Evolutionary conservation across 129 eudicot species (phyloP).

Genomic region (Lactuca saligna): DNA sequence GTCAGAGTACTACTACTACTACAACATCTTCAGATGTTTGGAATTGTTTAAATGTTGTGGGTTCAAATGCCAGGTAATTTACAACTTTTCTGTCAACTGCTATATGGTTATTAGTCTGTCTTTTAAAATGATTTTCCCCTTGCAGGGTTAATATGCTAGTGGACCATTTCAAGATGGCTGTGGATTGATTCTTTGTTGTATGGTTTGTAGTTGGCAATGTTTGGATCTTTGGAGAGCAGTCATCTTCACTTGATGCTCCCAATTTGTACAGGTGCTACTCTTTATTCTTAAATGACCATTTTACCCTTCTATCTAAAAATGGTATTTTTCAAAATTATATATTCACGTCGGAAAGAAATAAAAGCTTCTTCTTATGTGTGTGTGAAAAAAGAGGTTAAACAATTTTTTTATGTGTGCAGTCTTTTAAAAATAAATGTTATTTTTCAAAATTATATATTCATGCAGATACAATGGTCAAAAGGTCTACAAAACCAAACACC

Average conservation of each 20-base stretch:
- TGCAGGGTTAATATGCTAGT: slow-evolving; percentile 44
- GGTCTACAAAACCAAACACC: too few species aligned
- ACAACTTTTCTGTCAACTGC: neutral
- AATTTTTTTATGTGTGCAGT: too few species aligned
- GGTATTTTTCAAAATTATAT: too few species aligned
- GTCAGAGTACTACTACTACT: slow-evolving; percentile 24
- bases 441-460: too few species aligned
- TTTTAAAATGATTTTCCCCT: neutral
- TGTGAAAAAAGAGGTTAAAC: too few species aligned
- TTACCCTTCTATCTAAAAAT: too few species aligned
- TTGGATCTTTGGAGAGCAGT: slow-evolving; percentile 71
- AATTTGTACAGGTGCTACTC: slow-evolving; percentile 52
- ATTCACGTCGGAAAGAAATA: too few species aligned
- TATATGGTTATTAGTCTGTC: too few species aligned
- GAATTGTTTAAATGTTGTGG: slow-evolving; percentile 27
- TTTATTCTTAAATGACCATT: too few species aligned
- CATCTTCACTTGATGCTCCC: slow-evolving; percentile 65
- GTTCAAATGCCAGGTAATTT: slow-evolving; percentile 40
- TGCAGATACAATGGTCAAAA: too few species aligned
- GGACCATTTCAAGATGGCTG: slow-evolving; percentile 64
- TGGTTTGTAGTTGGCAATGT: slow-evolving; percentile 79
- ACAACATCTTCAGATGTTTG: slow-evolving; percentile 30
- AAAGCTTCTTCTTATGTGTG: too few species aligned
- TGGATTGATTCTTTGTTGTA: slow-evolving; percentile 72
- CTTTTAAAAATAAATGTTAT: too few species aligned